Percentiles rank a stretch among this genome's conserved stretches.
Evolutionary conservation across 768 basidiomycete species (phyloP).

Genomic region (Psilocybe tampanensis): DNA sequence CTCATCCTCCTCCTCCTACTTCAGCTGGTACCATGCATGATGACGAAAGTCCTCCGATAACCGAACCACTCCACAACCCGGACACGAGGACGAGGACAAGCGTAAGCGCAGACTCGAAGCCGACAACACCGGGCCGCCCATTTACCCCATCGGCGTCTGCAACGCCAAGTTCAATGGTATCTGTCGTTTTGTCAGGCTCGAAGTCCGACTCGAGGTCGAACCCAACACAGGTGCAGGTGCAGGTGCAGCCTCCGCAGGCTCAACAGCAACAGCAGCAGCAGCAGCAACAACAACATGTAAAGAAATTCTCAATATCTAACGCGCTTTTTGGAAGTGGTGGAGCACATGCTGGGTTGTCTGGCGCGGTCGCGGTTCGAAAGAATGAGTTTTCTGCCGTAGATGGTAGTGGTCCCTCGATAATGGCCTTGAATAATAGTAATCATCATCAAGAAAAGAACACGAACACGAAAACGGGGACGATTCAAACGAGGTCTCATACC

Average conservation of each 20-base stretch:
- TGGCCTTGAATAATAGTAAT: too few relatives aligned
- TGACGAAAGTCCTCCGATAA: too few relatives aligned
- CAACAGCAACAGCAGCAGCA: not conserved
- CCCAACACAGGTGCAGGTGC: too few relatives aligned
- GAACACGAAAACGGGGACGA: too few relatives aligned
- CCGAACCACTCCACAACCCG: not conserved
- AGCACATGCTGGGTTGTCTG: slow-evolving; percentile 1
- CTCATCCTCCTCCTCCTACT: not conserved
- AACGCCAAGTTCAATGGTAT: too few relatives aligned
- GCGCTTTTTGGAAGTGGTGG: not conserved
- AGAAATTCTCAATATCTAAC: slow-evolving; percentile 1
- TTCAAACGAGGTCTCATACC: not conserved
- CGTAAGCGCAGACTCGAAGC: not conserved
- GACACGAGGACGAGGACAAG: not conserved
- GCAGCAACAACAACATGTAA: not conserved
- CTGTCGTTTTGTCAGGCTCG: too few relatives aligned
- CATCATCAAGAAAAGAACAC: too few relatives aligned
- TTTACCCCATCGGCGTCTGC: not conserved
- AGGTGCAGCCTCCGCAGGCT: not conserved
- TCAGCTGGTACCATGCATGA: too few relatives aligned
- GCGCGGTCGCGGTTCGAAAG: not conserved
- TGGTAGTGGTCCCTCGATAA: not conserved
- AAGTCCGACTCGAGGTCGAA: too few relatives aligned
- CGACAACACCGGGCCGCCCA: not conserved
- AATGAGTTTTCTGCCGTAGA: not conserved